A percentile compares a stretch with the other conserved stretches of the same genome.
Evolutionary conservation across 2,329 filamentous ascomycete genomes (phyloP).

Genomic region (Ophioceras dolichostomum): DNA sequence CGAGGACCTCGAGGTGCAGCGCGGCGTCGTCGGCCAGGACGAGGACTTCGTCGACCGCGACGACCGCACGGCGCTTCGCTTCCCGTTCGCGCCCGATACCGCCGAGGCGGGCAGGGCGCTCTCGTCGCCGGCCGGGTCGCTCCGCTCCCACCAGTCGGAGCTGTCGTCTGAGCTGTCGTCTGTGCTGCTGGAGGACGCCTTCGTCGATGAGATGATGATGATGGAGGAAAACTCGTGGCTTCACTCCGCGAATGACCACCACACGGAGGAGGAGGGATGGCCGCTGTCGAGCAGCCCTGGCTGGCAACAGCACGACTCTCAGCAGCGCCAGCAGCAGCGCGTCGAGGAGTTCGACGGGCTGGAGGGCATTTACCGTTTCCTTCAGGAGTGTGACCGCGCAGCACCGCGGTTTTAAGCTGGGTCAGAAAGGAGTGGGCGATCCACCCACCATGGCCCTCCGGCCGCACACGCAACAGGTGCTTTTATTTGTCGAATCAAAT

Average conservation of each 20-base stretch:
- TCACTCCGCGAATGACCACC: constrained; percentile 15
- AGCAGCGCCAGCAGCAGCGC: constrained; percentile 15
- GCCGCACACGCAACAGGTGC: too few relatives aligned
- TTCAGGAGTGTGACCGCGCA: constrained; percentile 42
- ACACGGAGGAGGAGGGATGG: constrained; percentile 26
- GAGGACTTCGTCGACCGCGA: constrained; percentile 54
- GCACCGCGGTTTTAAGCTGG: too few relatives aligned
- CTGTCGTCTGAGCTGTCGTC: constrained; percentile 19
- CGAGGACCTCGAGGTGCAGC: constrained; percentile 71
- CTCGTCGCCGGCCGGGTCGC: constrained; percentile 34
- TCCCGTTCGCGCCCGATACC: constrained; percentile 65
- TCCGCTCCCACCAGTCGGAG: constrained; percentile 23
- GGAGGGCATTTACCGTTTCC: constrained; percentile 44
- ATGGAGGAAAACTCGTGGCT: constrained; percentile 35
- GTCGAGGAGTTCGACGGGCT: constrained; percentile 41
- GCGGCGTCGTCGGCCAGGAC: constrained; percentile 72
- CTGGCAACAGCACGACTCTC: not conserved
- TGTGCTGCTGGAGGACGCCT: constrained; percentile 21
- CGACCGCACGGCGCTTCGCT: constrained; percentile 63
- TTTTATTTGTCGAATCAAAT: too few relatives aligned
- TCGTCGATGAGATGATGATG: constrained; percentile 24
- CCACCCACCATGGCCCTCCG: too few relatives aligned
- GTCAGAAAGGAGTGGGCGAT: too few relatives aligned
- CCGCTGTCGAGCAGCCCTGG: not conserved
- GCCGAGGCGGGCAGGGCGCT: constrained; percentile 16